These are phyloP conservation scores for Sugiyamaella mastotermitis DNA, from an alignment of 805 yeast species.

Conservation along the genomic window DNA sequence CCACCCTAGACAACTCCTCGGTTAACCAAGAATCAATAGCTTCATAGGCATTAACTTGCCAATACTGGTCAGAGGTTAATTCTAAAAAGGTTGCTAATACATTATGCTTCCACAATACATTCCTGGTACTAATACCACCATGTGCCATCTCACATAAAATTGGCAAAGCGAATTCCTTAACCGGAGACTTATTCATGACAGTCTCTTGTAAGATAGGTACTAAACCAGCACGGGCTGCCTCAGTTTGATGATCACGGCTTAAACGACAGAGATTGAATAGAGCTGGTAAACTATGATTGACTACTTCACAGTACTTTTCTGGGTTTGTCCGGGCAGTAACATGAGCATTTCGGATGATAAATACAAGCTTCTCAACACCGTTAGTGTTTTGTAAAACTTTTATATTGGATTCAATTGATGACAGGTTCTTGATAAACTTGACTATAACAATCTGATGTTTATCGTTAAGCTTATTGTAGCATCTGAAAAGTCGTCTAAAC, in stretches of 20 bases:
- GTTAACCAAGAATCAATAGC: conserved; percentile 36
- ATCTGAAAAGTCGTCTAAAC: conserved; percentile 31
- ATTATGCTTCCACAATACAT: conserved; percentile 33
- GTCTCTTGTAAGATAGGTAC: conserved; percentile 37
- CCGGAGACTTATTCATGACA: conserved; percentile 34
- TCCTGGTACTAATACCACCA: conserved; percentile 37
- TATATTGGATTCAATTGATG: conserved; percentile 25
- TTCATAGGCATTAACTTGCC: conserved; percentile 53
- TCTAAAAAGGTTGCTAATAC: conserved; percentile 35
- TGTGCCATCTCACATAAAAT: conserved; percentile 48
- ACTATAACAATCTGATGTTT: conserved; percentile 37
- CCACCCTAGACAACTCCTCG: conserved; percentile 23
- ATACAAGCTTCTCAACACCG: conserved; percentile 39
- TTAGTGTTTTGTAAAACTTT: conserved; percentile 30
- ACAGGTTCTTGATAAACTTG: conserved; percentile 36
- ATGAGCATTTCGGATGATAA: conserved; percentile 23
- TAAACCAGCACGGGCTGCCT: conserved; percentile 42
- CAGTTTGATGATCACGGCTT: conserved; percentile 39
- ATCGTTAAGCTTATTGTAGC: conserved; percentile 20
- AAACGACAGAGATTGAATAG: conserved; percentile 48
- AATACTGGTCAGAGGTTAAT: conserved; percentile 45
- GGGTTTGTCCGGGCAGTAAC: conserved; percentile 10
- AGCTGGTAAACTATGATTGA: conserved; percentile 42
- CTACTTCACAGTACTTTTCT: conserved; percentile 34
- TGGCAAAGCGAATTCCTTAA: conserved; percentile 49